Base-by-base conservation (phyloP, 495 filamentous ascomycete genomes). In the Mytilinidion resinicola region DNA sequence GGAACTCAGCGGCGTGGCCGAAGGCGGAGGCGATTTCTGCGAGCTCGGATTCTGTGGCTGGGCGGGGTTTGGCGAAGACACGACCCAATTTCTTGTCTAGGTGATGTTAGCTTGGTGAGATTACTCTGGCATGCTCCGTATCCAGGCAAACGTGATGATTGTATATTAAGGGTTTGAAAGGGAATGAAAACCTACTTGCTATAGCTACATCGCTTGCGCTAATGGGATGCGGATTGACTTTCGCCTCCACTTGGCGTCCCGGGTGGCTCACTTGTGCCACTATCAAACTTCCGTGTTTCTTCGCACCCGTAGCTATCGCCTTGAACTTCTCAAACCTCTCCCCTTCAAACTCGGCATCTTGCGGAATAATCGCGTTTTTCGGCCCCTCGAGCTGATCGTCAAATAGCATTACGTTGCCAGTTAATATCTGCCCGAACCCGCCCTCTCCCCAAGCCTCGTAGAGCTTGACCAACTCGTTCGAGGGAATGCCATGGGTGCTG, bases 341-440 rank as follows among this genome's bases (percentile, higher is more conserved):
- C 4, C 83, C 83, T 8, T 66, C 67, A 62, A 77, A 78, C 1
- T 69, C 67, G 9, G 75, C 70, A 1, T 68, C 67, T 0, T 68
- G 59, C 1, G 81, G 78, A 50, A 87, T 81, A 59, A 86, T 78
- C 9, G 73, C 67, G 64, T 85, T 83, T 9, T 82, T 83, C 1
- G 77, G 64, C 12, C 74, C 76, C 59, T 84, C 83, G 17, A 86
- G 72, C 37, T 85, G 78, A 39, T 80, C 78, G 59, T 70, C 75
- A 42, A 80, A 78, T 37, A 85, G 76, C 78, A 83, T 79, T 67
- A 83, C 75, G 66, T 86, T 86, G 53, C 84, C 84, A 12, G 82
- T 84, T 1, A 85, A 63, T 49, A 84, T 81, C 19, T 76, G 66
- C 30, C 84, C 84, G 48, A 77, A 74, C 20, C 72, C 76, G 19